A percentile compares a stretch with the other conserved stretches of the same genome.
Conservation (phyloP, 352 stramenopile genomes). For the Pythium insidiosum region DNA sequence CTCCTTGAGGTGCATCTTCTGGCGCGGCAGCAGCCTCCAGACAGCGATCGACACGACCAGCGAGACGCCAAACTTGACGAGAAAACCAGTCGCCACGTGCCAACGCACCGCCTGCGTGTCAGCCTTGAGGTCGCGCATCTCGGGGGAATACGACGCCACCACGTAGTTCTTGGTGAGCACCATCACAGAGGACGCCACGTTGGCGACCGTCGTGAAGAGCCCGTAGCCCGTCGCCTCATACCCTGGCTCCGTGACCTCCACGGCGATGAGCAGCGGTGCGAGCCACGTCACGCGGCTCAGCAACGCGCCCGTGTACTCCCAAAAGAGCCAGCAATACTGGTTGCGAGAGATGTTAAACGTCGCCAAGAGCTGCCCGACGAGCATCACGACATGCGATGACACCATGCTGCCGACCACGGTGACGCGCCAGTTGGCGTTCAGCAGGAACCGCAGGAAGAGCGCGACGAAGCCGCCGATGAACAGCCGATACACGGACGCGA, state of each 20-base stretch:
- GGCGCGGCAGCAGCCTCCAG: slow-evolving; percentile 10
- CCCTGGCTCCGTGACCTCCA: slow-evolving; percentile 12
- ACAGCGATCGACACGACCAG: slow-evolving; percentile 3
- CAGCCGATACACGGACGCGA: slow-evolving; percentile 1
- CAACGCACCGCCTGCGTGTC: slow-evolving; percentile 8
- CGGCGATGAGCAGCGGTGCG: slow-evolving; percentile 5
- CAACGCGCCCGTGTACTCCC: not conserved
- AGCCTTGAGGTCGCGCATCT: not conserved
- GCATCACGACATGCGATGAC: slow-evolving; percentile 2
- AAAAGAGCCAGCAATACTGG: slow-evolving; percentile 3
- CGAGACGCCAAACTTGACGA: slow-evolving; percentile 7
- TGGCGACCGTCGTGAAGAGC: slow-evolving; percentile 11
- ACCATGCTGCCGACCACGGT: not conserved
- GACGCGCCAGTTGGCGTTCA: slow-evolving; percentile 17
- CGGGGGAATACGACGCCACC: not conserved
- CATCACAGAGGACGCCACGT: slow-evolving; percentile 2
- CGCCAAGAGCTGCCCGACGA: slow-evolving; percentile 8
- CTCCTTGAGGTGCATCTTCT: slow-evolving; percentile 12
- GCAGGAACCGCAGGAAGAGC: slow-evolving; percentile 4
- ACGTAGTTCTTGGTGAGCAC: slow-evolving; percentile 5
- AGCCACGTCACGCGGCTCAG: slow-evolving; percentile 4
- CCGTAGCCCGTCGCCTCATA: slow-evolving; percentile 13
- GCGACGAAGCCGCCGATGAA: slow-evolving; percentile 2
- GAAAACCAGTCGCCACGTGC: slow-evolving; percentile 8
- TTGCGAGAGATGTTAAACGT: slow-evolving; percentile 9